Conservation (phyloP, 2,329 filamentous ascomycete genomes). For the Colletotrichum eleusines region DNA sequence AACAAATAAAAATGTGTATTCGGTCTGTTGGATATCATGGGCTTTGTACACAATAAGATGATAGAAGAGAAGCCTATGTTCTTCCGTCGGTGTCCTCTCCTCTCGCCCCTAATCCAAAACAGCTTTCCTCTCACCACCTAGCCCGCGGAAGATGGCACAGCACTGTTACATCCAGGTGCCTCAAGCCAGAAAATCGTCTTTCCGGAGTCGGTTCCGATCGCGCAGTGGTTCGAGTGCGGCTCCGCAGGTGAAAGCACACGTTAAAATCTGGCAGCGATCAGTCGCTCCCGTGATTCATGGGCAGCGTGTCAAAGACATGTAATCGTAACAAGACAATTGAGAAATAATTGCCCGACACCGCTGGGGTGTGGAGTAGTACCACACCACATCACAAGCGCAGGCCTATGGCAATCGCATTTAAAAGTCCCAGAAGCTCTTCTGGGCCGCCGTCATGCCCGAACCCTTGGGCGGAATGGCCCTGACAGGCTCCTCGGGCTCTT, state of each 20-base stretch:
- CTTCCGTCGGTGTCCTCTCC: constrained; percentile 4
- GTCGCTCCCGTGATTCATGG: constrained; percentile 50
- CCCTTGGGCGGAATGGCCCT: constrained; percentile 56
- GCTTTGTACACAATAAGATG: constrained; percentile 34
- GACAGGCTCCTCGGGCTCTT: constrained; percentile 54
- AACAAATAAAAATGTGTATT: constrained; percentile 22
- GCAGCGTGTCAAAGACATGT: constrained; percentile 49
- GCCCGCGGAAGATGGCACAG: constrained; percentile 5
- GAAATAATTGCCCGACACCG: constrained; percentile 16
- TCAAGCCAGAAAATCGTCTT: constrained; percentile 1
- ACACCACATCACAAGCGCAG: constrained; percentile 10
- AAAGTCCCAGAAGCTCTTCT: constrained; percentile 63
- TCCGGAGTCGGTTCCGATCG: background rate
- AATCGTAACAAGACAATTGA: constrained; percentile 45
- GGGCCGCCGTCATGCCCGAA: constrained; percentile 47
- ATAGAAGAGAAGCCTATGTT: constrained; percentile 28
- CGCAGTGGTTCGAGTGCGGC: background rate
- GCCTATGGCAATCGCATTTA: constrained; percentile 45
- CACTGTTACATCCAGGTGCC: constrained; percentile 24
- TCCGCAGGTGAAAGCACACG: constrained; percentile 25
- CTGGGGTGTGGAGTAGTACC: constrained; percentile 9
- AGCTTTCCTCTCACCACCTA: constrained; percentile 1
- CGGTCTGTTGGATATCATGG: constrained; percentile 41
- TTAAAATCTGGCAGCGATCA: constrained; percentile 32
- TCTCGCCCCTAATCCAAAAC: constrained; percentile 27